Conservation (phyloP, 2,329 filamentous ascomycete species). For the Fusarium decemcellulare region DNA sequence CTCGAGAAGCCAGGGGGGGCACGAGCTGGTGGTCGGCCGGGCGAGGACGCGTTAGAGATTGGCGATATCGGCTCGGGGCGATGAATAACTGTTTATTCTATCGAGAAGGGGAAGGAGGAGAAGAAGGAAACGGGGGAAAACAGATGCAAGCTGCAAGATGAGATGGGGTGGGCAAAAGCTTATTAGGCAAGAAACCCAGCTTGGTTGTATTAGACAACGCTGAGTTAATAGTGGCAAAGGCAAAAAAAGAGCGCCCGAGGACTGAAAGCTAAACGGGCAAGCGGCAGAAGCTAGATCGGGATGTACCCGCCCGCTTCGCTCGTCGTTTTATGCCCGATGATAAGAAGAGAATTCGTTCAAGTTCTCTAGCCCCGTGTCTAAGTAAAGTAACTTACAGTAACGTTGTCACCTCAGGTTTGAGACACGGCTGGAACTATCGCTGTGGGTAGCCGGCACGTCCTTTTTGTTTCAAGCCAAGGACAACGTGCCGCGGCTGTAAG, state of each 20-base stretch:
- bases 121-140: neutral
- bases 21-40: neutral
- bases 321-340: slow-evolving; percentile 6
- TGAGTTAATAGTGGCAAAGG: slow-evolving; percentile 12
- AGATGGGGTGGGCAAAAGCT: neutral
- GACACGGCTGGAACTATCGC: slow-evolving; percentile 24
- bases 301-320: slow-evolving; percentile 7
- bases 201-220: slow-evolving; percentile 25
- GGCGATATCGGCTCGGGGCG: slow-evolving; percentile 3
- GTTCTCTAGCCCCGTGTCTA: no score
- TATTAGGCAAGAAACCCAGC: slow-evolving; percentile 3
- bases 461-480: slow-evolving; percentile 1
- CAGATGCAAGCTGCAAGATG: slow-evolving; percentile 1
- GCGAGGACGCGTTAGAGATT: slow-evolving; percentile 3
- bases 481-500: neutral
- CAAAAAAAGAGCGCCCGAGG: slow-evolving; percentile 1
- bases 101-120: neutral
- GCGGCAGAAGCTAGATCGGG: slow-evolving; percentile 13
- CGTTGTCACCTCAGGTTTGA: neutral
- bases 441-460: neutral
- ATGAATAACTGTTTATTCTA: neutral
- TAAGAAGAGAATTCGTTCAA: neutral
- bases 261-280: slow-evolving; percentile 12
- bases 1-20: neutral
- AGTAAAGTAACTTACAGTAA: neutral